These are phyloP conservation scores for Fraxinus floribunda DNA, from an alignment of 305 asterid genomes.

Conservation along the genomic window DNA sequence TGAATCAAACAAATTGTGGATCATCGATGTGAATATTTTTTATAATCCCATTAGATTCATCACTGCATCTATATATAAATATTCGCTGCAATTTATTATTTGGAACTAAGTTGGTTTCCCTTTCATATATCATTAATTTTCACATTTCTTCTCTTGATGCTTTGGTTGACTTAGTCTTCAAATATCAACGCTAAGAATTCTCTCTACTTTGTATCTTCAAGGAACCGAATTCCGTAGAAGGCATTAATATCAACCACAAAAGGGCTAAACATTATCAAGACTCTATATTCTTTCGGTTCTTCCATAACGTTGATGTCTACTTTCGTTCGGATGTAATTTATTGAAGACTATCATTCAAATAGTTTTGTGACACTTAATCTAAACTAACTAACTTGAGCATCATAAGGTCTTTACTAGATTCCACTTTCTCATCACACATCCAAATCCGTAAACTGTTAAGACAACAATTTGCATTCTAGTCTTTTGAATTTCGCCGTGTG, in stretches of 20 bases:
- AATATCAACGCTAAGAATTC: background rate
- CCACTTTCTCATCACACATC: background rate
- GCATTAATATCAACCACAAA: background rate
- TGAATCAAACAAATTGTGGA: no score
- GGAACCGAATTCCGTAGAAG: background rate
- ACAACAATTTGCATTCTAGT: no score
- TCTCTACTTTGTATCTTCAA: background rate
- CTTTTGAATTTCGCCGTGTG: background rate
- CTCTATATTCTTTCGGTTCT: background rate
- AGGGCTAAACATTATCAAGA: background rate
- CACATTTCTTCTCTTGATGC: no score
- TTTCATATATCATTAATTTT: background rate
- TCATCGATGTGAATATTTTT: no score
- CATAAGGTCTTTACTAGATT: no score
- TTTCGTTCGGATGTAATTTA: no score
- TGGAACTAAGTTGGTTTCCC: background rate
- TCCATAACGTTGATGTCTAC: background rate
- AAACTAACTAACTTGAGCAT: background rate
- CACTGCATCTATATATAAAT: no score
- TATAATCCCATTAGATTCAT: no score
- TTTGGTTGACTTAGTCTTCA: background rate
- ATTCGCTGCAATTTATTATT: no score
- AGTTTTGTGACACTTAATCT: no score
- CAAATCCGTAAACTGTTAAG: background rate
- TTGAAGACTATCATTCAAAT: background rate